Evolutionary conservation across 805 yeast genomes (phyloP).

Genomic region (Wickerhamomyces strasburgensis): DNA sequence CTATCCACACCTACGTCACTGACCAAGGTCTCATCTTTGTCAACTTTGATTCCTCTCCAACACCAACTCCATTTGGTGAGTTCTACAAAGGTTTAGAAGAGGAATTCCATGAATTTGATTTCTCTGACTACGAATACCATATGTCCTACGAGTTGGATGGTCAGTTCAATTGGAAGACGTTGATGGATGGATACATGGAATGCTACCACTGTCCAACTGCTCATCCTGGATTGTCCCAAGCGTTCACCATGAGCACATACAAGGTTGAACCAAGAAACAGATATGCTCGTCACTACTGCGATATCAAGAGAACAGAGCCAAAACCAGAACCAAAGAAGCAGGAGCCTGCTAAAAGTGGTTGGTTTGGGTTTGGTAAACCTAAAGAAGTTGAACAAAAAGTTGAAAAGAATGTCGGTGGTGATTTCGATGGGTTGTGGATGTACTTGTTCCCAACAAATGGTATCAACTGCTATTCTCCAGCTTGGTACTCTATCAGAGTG

Average conservation of each 20-base stretch:
- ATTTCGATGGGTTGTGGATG: conserved; percentile 58
- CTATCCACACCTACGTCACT: conserved; percentile 49
- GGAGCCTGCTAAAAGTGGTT: conserved; percentile 33
- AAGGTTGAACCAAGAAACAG: conserved; percentile 55
- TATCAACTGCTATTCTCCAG: conserved; percentile 60
- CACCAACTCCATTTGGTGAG: conserved; percentile 43
- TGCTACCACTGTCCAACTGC: conserved; percentile 68
- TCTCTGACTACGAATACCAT: conserved; percentile 56
- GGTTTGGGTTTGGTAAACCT: conserved; percentile 47
- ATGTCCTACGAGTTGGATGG: conserved; percentile 63
- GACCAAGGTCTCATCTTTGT: conserved; percentile 53
- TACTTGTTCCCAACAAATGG: conserved; percentile 58
- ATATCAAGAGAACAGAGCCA: conserved; percentile 34
- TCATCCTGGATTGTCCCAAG: conserved; percentile 53
- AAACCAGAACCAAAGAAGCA: conserved; percentile 26
- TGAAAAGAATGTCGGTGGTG: conserved; percentile 52
- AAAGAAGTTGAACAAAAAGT: conserved; percentile 24
- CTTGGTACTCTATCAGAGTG: conserved; percentile 60
- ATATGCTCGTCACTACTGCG: conserved; percentile 60
- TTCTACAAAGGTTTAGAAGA: conserved; percentile 47
- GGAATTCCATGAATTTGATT: conserved; percentile 55
- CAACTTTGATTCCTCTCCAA: conserved; percentile 42
- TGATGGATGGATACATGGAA: conserved; percentile 66
- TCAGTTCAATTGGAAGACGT: conserved; percentile 60
- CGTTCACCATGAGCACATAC: conserved; percentile 61